Evolutionary conservation across 805 yeast genomes (phyloP), one percentile per base, ranked within the genome.

Genomic region (Nadsonia fulvescens): DNA sequence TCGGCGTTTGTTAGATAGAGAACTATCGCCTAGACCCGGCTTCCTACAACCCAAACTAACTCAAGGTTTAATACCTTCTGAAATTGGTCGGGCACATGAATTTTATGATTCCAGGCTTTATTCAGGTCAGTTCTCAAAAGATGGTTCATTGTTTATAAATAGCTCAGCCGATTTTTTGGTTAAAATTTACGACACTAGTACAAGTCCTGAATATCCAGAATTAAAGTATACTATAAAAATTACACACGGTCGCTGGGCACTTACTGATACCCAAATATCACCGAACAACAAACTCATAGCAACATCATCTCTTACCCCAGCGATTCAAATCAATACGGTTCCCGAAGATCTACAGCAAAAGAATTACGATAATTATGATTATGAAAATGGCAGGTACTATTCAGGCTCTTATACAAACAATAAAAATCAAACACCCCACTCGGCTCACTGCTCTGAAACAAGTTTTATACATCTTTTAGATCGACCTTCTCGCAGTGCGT

Each of bases 101-200:
- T 12, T 18, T 8, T 30, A 26, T 18, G 22, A 14, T 11, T 37
- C 32, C 7, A 40, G 43, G 8, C 32, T 42, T 8, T 43, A 43
- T 24, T 38, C 42, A 10, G 47, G 47, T 21, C 39, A 37, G 28
- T 43, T 42, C 24, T 39, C 46, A n/a, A 25, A 28, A 9, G 46
- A 43, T 22, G 47, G 47, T 5, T 24, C 32, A 14, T 29, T 35
- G 22, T 43, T 37, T 27, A 43, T 27, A 22, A 30, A 35, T 12
- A 38, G 37, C 7, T 30, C 43, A 3, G 43, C 40, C 22, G 44
- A 39, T 15, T 43, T 38, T 28, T 37, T 32, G 21, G 36, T 43
- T 5, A 32, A 39, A 9, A 12, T 42, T 10, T 42, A 31, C 30
- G 33, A 37, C 18, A 32, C 37, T n/a, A n/a, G n/a, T 7, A 18